Conservation (phyloP, 371 early-diverging fungal species). For the Mortierella sp. region DNA sequence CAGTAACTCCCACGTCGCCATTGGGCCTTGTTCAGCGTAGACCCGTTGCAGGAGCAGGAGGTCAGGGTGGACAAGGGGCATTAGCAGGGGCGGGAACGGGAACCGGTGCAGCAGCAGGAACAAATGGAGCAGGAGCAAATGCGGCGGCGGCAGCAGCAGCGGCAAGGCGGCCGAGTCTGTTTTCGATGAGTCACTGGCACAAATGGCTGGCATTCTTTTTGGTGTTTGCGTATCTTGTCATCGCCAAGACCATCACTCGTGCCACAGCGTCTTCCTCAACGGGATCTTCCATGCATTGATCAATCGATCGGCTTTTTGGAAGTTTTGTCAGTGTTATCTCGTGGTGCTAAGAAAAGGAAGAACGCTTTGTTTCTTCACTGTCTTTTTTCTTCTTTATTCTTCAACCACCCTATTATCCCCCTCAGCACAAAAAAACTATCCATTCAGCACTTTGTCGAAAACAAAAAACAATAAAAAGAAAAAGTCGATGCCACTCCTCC, state of each 20-base stretch:
- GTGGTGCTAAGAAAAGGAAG: neutral
- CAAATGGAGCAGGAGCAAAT: slow-evolving; percentile 35
- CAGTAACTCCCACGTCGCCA: slow-evolving; percentile 4
- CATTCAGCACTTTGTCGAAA: slow-evolving; percentile 4
- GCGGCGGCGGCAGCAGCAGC: slow-evolving; percentile 52
- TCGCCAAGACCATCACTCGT: slow-evolving; percentile 56
- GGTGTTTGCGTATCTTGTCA: slow-evolving; percentile 66
- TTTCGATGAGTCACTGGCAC: slow-evolving; percentile 64
- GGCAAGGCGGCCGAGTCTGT: slow-evolving; percentile 36
- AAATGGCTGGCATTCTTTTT: slow-evolving; percentile 69
- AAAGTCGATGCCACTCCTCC: slow-evolving; percentile 1
- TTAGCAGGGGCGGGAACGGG: slow-evolving; percentile 29
- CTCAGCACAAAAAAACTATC: neutral
- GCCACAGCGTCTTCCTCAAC: slow-evolving; percentile 42
- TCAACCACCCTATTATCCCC: slow-evolving; percentile 7
- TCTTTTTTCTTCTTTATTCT: neutral
- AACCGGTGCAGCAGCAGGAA: slow-evolving; percentile 33
- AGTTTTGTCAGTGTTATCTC: too few relatives aligned
- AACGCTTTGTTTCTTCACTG: neutral
- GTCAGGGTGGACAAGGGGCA: slow-evolving; percentile 16
- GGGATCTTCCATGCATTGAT: slow-evolving; percentile 15
- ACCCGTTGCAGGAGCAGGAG: slow-evolving; percentile 23
- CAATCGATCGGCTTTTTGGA: neutral
- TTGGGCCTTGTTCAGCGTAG: slow-evolving; percentile 25
- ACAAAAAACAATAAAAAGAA: neutral